Evolutionary conservation across 139 green algal genomes (phyloP), one percentile per base, ranked within the genome.

Genomic region (Nannochloris sp.): DNA sequence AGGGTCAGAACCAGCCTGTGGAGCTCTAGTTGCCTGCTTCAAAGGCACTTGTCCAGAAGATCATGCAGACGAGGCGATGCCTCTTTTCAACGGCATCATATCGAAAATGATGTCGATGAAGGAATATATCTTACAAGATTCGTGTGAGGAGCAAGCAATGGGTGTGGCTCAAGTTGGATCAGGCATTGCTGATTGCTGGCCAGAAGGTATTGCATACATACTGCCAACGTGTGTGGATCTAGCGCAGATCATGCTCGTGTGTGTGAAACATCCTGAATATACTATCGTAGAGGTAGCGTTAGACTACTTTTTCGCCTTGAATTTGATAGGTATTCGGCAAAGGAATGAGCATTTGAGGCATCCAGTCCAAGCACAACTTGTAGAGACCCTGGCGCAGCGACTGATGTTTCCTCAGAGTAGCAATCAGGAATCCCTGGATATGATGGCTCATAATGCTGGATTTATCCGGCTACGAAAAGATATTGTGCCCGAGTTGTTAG

Each of bases 291-390:
- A 84, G 48, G 54, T 46, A 25, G 60, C 54, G 2, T 5, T 74
- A 1, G 83, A 90, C 27, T 90, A 78, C 70, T 80, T 90, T 25
- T 50, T 85, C 4, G 70, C 72, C 59, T 44, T 83, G 50, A 89
- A 90, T 69, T 77, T 70, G 2, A 70, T 88, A 19, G 66, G 70
- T 0, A 43, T 78, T 48, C 60, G 50, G 2, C 46, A 79, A 62
- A 73, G 83, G 11, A 68, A 68, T 15, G 59, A 60, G 0, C 48
- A 67, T 40, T 64, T 88, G 54, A 43, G 64, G 9, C 62, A 21
- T 2, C 61, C 69, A 24, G 64, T 86, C 43, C 84, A 73, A 44
- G 57, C 57, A 8, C 60, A 53, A 19, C 48, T 84, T 53, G 37
- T 74, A 56, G 64, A 70, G 50, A 21, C 59, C 27, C 37, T 85